Conservation (phyloP, 2,329 filamentous ascomycete species). For the Fusarium sp. region DNA sequence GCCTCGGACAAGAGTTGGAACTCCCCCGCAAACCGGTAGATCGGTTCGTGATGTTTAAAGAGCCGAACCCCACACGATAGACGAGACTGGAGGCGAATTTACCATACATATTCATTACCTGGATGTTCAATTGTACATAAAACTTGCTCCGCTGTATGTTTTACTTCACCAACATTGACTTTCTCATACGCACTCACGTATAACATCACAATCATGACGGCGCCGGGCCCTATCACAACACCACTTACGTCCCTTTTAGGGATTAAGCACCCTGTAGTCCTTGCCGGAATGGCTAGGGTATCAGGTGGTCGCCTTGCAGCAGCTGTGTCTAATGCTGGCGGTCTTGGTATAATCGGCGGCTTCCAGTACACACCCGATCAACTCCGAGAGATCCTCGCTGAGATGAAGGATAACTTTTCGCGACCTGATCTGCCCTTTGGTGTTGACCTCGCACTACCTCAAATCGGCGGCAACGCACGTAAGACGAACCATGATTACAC, state of each 20-base stretch:
- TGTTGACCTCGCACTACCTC: slow-evolving; percentile 90
- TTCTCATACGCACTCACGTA: neutral
- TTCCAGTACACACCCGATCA: slow-evolving; percentile 80
- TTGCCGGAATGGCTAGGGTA: slow-evolving; percentile 93
- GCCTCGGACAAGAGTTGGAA: slow-evolving; percentile 47
- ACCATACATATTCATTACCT: neutral
- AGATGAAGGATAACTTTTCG: slow-evolving; percentile 81
- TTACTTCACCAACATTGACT: neutral
- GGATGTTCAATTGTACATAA: neutral
- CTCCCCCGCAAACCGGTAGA: slow-evolving; percentile 50
- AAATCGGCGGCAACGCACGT: slow-evolving; percentile 84
- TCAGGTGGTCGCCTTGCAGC: slow-evolving; percentile 83
- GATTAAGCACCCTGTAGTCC: slow-evolving; percentile 89
- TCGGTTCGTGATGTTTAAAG: slow-evolving; percentile 34
- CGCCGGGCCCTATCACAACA: slow-evolving; percentile 73
- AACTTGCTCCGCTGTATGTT: neutral
- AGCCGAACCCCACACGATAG: slow-evolving; percentile 27
- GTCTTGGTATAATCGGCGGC: slow-evolving; percentile 80
- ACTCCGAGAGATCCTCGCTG: slow-evolving; percentile 83
- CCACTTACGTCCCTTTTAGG: slow-evolving; percentile 82
- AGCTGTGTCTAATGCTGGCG: slow-evolving; percentile 89
- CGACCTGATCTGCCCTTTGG: slow-evolving; percentile 83
- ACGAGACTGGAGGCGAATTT: neutral
- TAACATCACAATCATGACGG: slow-evolving; percentile 53
- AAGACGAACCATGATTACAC: slow-evolving; percentile 98